Evolutionary conservation across 2,329 filamentous ascomycete species (phyloP), one percentile per base, ranked within the genome.

Genomic region (Didymella keratinophila): DNA sequence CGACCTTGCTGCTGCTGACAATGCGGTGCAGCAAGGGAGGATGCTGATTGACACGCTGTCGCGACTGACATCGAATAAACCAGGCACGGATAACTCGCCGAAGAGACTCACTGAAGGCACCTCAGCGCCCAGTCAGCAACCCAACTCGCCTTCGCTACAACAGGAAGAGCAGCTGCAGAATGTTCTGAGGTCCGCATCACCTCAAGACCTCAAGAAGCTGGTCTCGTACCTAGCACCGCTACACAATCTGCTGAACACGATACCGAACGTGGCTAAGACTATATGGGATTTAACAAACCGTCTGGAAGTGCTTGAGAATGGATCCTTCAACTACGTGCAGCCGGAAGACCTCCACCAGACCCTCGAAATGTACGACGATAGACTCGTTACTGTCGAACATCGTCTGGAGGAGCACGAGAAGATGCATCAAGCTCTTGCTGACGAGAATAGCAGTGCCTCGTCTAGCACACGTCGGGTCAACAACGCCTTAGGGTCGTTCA

Each of bases 301-400:
- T 1, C 74, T 94, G 12, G 88, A 91, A 47, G 79, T 81, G 54
- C 80, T 93, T 6, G 91, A 94, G 75, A 90, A 84, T 49, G 80
- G 84, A 1, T 92, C 89, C 0, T 91, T 92, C 68, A 86, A 86
- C 23, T 82, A 85, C 42, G 81, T 83, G 18, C 83, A 84, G n/a
- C 84, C 89, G 46, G 89, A 92, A 21, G 88, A 90, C 36, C 85
- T 90, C 47, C 80, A 87, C 18, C 88, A 91, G 20, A 86, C 84
- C 52, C 83, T 90, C 66, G 89, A 92, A 32, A 78, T 86, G 46
- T 74, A 86, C 43, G 90, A 93, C 63, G 81, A 87, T 9, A 85
- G 89, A 21, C 80, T 93, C 8, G 83, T 86, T 1, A 89, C 93
- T 36, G 79, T 93, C 7, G 90, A 93, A 72, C 83, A 82, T 37